Conservation (phyloP, 495 filamentous ascomycete genomes). For the Aspergillus bridgeri region DNA sequence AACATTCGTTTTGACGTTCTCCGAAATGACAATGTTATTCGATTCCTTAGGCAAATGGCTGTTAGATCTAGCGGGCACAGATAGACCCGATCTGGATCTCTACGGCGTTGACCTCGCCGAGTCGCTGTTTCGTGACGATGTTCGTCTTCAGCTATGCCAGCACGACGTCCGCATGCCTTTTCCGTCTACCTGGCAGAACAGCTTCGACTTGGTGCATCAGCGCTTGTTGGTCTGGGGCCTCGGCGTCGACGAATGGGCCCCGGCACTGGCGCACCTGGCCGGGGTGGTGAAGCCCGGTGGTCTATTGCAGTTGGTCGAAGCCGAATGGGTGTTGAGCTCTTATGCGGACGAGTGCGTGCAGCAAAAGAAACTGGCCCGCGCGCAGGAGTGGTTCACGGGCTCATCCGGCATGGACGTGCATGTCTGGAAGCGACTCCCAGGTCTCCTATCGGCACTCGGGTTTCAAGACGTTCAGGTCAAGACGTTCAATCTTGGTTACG, state of each 20-base stretch:
- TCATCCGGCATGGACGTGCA: conserved; percentile 18
- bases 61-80: neutral
- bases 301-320: neutral
- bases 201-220: neutral
- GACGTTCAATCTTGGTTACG: too few species aligned
- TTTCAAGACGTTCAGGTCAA: too few species aligned
- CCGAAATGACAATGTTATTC: too few species aligned
- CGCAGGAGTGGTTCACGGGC: neutral
- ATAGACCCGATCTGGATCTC: neutral
- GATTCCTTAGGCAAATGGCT: neutral
- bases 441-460: too few species aligned
- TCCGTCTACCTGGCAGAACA: neutral
- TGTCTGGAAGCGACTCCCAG: too few species aligned
- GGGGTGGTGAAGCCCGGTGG: neutral
- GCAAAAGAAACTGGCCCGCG: neutral
- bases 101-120: neutral
- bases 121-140: neutral
- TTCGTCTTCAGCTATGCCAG: neutral
- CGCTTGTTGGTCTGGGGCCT: neutral
- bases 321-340: neutral
- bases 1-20: too few species aligned
- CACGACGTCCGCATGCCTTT: neutral
- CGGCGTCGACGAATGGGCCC: neutral
- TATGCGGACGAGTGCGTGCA: neutral
- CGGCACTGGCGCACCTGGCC: neutral